These are phyloP conservation scores for Jimgerdemannia flammicorona DNA, from an alignment of 192 early-diverging fungal species.

Conservation along the genomic window DNA sequence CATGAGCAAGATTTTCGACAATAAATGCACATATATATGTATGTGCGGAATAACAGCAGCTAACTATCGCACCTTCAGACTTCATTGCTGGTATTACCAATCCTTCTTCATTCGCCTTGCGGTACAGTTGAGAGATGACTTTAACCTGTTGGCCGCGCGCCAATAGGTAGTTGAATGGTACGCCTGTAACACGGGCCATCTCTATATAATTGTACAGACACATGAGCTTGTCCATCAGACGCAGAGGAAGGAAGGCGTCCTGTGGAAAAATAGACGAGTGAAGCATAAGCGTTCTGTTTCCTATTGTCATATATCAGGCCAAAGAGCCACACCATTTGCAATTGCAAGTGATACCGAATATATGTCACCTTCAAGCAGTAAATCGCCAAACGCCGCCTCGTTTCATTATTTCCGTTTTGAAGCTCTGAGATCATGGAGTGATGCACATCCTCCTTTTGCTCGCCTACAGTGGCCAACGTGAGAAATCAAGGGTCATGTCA, in stretches of 20 bases:
- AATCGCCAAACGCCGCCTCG: conserved; percentile 88
- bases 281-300: too few relatives aligned
- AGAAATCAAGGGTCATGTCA: background rate
- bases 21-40: too few relatives aligned
- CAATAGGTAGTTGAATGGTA: conserved; percentile 92
- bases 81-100: conserved; percentile 88
- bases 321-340: background rate
- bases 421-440: conserved; percentile 97
- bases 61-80: conserved; percentile 54
- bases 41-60: background rate
- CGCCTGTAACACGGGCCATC: conserved; percentile 97
- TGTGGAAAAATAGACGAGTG: conserved; percentile 10
- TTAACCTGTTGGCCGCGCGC: conserved; percentile 97
- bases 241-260: conserved; percentile 92
- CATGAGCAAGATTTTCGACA: too few relatives aligned
- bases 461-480: background rate
- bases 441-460: conserved; percentile 98
- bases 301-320: background rate
- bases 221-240: conserved; percentile 97
- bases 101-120: conserved; percentile 77
- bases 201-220: conserved; percentile 95
- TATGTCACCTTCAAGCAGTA: conserved; percentile 84
- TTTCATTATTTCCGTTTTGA: conserved; percentile 94
- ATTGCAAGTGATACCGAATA: background rate
- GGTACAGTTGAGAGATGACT: conserved; percentile 94